These are phyloP conservation scores for Fusarium praegraminearum DNA, from an alignment of 2,329 filamentous ascomycete genomes.

Conservation along the genomic window DNA sequence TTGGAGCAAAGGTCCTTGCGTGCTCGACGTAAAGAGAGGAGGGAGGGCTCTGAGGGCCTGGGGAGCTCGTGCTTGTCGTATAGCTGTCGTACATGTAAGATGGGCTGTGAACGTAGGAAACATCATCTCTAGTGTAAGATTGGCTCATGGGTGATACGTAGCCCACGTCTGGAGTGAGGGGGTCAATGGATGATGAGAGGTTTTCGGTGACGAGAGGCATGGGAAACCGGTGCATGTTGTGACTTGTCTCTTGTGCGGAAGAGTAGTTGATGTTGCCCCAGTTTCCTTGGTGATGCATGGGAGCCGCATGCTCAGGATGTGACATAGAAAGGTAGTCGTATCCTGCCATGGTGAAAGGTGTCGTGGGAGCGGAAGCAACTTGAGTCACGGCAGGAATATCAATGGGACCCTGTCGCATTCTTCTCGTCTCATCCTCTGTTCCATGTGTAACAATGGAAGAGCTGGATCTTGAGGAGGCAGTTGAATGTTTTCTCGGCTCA, in stretches of 20 bases:
- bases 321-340: constrained; percentile 67
- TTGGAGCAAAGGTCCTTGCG: constrained; percentile 60
- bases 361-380: constrained; percentile 59
- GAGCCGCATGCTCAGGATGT: constrained; percentile 58
- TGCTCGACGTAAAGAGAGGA: constrained; percentile 68
- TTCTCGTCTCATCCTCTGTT: constrained; percentile 51
- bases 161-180: constrained; percentile 69
- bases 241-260: constrained; percentile 52
- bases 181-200: constrained; percentile 68
- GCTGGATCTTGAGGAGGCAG: constrained; percentile 59
- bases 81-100: constrained; percentile 69
- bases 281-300: constrained; percentile 56
- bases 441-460: constrained; percentile 54
- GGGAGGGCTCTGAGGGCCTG: constrained; percentile 67
- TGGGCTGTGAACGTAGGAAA: constrained; percentile 68
- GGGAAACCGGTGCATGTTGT: constrained; percentile 60
- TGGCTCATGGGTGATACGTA: constrained; percentile 72
- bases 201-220: constrained; percentile 62
- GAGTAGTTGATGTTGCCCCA: constrained; percentile 64
- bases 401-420: constrained; percentile 51
- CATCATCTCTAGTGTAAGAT: constrained; percentile 67
- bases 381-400: constrained; percentile 52
- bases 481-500: constrained; percentile 61
- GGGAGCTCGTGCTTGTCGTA: constrained; percentile 62
- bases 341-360: constrained; percentile 52